Conservation (phyloP, 2,329 filamentous ascomycete species). For the Colletotrichum costaricense region DNA sequence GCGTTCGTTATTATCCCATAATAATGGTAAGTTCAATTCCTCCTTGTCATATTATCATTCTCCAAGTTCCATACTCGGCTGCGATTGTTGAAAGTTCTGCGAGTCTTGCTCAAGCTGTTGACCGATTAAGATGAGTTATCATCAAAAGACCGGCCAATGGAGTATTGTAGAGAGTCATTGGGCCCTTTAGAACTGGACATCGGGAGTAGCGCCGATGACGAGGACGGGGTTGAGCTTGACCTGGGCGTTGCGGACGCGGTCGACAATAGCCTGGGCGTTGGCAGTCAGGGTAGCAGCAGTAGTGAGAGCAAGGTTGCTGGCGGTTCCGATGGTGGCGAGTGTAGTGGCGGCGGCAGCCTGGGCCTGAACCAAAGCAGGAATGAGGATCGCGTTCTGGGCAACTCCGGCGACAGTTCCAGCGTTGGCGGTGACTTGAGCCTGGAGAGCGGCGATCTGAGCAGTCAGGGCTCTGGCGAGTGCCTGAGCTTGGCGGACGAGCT, state of each 20-base stretch:
- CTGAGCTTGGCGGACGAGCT: background rate
- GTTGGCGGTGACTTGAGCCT: background rate
- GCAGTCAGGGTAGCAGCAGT: background rate
- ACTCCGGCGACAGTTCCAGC: background rate
- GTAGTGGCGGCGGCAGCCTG: background rate
- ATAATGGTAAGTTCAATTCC: background rate
- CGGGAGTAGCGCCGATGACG: background rate
- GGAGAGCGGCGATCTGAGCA: background rate
- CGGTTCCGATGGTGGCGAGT: background rate
- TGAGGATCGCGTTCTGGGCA: background rate
- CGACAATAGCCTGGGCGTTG: background rate
- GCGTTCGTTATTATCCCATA: background rate
- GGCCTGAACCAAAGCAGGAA: background rate
- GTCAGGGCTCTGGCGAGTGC: background rate
- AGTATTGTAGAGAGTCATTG: background rate
- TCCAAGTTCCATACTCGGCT: background rate
- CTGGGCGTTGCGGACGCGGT: slow-evolving; percentile 3
- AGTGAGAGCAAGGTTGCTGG: background rate
- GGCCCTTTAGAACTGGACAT: background rate
- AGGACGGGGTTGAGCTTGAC: background rate
- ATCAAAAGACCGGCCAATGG: background rate
- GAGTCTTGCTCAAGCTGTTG: background rate
- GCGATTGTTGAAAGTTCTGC: background rate
- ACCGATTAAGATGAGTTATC: no score
- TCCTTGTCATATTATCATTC: background rate